phyloP scores from a whole-genome alignment of 257 asterid genomes.

The Solanum ahanhuiri region DNA sequence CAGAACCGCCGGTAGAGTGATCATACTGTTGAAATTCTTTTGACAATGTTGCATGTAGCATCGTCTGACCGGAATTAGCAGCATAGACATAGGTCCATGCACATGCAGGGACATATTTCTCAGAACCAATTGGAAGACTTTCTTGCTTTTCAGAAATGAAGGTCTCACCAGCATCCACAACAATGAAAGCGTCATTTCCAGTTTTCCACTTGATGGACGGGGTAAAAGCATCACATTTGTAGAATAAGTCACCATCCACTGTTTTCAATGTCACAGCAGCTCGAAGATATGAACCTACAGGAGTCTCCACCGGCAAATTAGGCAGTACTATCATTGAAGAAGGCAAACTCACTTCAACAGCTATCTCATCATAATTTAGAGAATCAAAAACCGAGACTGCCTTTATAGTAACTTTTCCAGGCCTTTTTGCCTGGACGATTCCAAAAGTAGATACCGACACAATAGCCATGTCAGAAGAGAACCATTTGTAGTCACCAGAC shows the following conservation, averaged over 20 bases:
- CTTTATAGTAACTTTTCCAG: constrained; percentile 69
- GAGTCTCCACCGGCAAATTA: constrained; percentile 68
- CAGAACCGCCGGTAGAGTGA: constrained; percentile 33
- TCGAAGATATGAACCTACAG: constrained; percentile 68
- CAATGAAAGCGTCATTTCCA: constrained; percentile 46
- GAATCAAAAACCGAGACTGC: constrained; percentile 70
- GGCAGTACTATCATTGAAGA: constrained; percentile 55
- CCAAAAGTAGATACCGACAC: constrained; percentile 85
- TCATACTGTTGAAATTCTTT: constrained; percentile 50
- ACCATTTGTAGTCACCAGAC: constrained; percentile 79
- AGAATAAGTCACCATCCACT: constrained; percentile 48
- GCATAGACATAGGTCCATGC: constrained; percentile 64
- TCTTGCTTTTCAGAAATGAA: constrained; percentile 27
- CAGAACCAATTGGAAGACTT: constrained; percentile 12
- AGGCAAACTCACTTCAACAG: constrained; percentile 69
- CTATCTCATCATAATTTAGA: constrained; percentile 61
- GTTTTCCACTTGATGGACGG: constrained; percentile 61
- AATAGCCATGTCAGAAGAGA: constrained; percentile 59
- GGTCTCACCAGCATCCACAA: constrained; percentile 40
- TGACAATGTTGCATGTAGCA: constrained; percentile 55
- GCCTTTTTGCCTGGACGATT: constrained; percentile 61
- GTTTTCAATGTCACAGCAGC: constrained; percentile 59
- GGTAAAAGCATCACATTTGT: constrained; percentile 77
- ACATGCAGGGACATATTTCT: constrained; percentile 59
- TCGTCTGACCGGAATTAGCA: constrained; percentile 48